phyloP scores from a whole-genome alignment of 139 green algal genomes.

The Trebouxia sp. region DNA sequence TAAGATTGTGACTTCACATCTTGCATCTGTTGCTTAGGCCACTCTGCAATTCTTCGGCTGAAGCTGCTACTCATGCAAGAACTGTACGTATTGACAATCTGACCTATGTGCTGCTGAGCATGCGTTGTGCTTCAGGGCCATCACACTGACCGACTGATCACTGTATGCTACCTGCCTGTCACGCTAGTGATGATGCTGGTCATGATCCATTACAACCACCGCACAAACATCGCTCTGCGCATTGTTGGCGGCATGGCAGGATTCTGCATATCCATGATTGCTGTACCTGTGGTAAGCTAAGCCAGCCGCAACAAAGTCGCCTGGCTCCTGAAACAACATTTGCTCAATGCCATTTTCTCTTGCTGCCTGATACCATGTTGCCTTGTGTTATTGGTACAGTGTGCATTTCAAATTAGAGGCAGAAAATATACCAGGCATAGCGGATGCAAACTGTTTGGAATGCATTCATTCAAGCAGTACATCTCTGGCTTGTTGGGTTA shows the following conservation, averaged over 20 bases:
- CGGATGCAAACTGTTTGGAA: not conserved
- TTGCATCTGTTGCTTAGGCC: no score
- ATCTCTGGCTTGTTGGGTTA: not conserved
- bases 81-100: not conserved
- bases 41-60: no score
- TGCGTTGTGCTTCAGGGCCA: slow-evolving; percentile 42
- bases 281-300: slow-evolving; percentile 54
- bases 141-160: slow-evolving; percentile 76
- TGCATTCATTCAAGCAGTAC: not conserved
- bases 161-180: slow-evolving; percentile 64
- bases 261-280: slow-evolving; percentile 56
- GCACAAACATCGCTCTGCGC: slow-evolving; percentile 24
- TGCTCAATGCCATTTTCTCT: not conserved
- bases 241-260: slow-evolving; percentile 55
- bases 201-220: slow-evolving; percentile 40
- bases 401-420: not conserved
- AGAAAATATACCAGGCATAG: not conserved
- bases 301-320: not conserved
- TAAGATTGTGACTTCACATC: no score
- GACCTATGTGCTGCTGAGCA: not conserved
- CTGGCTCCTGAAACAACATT: not conserved
- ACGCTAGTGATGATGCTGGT: slow-evolving; percentile 55
- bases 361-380: not conserved
- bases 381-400: not conserved
- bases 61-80: not conserved